Evolutionary conservation across 176 grass and related monocot genomes (phyloP).

Genomic region (Juncus effusus): DNA sequence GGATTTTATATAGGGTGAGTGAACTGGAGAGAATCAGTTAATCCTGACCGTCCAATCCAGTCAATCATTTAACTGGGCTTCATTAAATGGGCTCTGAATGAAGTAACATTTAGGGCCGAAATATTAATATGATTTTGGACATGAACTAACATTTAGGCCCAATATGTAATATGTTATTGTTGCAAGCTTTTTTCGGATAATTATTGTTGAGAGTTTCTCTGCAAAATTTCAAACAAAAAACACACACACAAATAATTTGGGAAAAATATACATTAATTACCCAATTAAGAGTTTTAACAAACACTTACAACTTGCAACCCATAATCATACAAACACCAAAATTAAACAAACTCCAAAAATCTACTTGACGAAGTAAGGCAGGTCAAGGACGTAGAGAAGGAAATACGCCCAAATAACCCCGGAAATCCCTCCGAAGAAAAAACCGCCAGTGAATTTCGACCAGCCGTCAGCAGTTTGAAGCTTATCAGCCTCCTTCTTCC

Average conservation of each 20-base stretch:
- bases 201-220: too few species aligned
- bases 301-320: conserved; percentile 18
- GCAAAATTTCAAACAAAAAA: too few species aligned
- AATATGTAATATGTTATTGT: too few species aligned
- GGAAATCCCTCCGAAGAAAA: conserved; percentile 92
- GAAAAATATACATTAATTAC: conserved; percentile 26
- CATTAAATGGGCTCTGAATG: background rate
- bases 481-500: conserved; percentile 97
- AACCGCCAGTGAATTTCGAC: conserved; percentile 78
- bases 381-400: conserved; percentile 95
- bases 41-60: conserved; percentile 19
- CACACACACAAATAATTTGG: too few species aligned
- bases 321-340: background rate
- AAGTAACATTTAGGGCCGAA: background rate
- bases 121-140: background rate
- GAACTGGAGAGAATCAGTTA: background rate
- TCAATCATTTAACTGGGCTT: background rate
- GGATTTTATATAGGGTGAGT: background rate
- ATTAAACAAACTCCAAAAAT: conserved; percentile 5
- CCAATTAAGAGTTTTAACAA: conserved; percentile 5
- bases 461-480: conserved; percentile 91
- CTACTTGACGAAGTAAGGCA: conserved; percentile 98
- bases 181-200: too few species aligned
- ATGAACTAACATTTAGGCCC: background rate
- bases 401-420: conserved; percentile 87